Base-by-base conservation (phyloP, 768 basidiomycete genomes). In the Suillus americanus region DNA sequence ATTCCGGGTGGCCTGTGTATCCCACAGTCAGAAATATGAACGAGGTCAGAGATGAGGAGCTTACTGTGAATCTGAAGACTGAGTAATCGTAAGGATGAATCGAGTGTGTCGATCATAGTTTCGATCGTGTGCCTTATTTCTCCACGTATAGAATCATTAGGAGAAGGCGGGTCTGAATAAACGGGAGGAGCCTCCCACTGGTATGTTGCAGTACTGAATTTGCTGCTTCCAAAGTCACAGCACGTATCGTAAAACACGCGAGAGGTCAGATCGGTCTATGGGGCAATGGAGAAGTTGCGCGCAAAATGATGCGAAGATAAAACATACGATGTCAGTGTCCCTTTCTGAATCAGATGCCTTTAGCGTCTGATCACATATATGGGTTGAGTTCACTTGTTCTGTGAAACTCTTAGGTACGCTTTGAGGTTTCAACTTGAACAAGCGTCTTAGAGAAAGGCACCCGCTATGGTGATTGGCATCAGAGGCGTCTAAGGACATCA, bases 41-140 rank as follows among this genome's bases (percentile, higher is more conserved):
- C 67, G 55, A 64, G 23, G 8, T 13, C 14, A 20, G 20, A 16
- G 25, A 57, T 50, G 37, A 55, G 33, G 3, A 38, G 64, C 83
- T 65, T 71, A 92, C 92, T 83, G 70, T 92, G 91, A 41, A 94
- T 91, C 35, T 85, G 78, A 66, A 91, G 72, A 71, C 91, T 92
- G 46, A 94, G 77, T 28, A 82, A 73, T 30, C 90, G 84, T 46
- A 94, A 79, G 60, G 84, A 75, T 7, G 79, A 66, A 61, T 81
- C 79, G 16, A 89, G 76, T 60, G 79, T 72, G 68, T 89, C 82
- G 59, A 94, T 68, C 48, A 79, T 79, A 3, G 72, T 67, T 61
- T 88, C 85, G 63, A 94, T 83, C 8, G 85, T 84, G 33, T 76
- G 72, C 54, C 84, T 71, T n/a, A 86, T 78, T 60, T 82, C 82